A percentile compares a stretch with the other conserved stretches of the same genome.
Conservation (phyloP, 768 basidiomycete genomes). For the Lactarius akahatsu region DNA sequence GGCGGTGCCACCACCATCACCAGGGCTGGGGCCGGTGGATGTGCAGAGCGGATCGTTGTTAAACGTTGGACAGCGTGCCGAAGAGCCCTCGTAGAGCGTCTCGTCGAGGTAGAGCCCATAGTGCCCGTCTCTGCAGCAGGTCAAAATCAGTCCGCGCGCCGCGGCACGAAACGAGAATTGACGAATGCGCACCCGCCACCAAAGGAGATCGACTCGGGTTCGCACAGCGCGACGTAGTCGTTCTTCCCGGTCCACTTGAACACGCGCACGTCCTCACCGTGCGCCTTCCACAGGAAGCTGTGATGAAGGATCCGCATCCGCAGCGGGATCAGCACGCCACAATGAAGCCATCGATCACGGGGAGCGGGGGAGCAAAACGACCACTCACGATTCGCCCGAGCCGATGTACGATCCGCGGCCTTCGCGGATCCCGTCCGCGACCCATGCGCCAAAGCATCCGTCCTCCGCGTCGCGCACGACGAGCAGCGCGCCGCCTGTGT, state of each 20-base stretch:
- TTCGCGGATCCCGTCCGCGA: slow-evolving; percentile 66
- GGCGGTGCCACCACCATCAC: slow-evolving; percentile 40
- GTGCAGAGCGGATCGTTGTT: slow-evolving; percentile 80
- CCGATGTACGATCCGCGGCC: slow-evolving; percentile 74
- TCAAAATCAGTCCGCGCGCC: slow-evolving; percentile 12
- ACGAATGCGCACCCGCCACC: slow-evolving; percentile 75
- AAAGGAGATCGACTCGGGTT: slow-evolving; percentile 76
- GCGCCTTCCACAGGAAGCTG: slow-evolving; percentile 78
- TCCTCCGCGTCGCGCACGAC: slow-evolving; percentile 64
- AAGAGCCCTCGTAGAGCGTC: slow-evolving; percentile 77
- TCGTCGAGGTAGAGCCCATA: slow-evolving; percentile 90
- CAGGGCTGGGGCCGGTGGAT: slow-evolving; percentile 30
- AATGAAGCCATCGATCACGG: background rate
- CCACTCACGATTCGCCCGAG: slow-evolving; percentile 76
- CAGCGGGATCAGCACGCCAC: background rate
- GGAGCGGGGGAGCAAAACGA: background rate
- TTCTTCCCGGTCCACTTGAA: slow-evolving; percentile 88
- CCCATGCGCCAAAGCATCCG: slow-evolving; percentile 76
- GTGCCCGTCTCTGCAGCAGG: slow-evolving; percentile 67
- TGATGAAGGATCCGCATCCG: background rate
- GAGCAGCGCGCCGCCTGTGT: slow-evolving; percentile 54
- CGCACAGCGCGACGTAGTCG: slow-evolving; percentile 86
- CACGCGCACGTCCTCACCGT: slow-evolving; percentile 48
- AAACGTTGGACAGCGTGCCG: slow-evolving; percentile 83
- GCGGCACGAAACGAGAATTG: slow-evolving; percentile 3